Evolutionary conservation across 2,329 filamentous ascomycete genomes (phyloP), one percentile per base, ranked within the genome.

Genomic region (Ophioceras dolichostomum): DNA sequence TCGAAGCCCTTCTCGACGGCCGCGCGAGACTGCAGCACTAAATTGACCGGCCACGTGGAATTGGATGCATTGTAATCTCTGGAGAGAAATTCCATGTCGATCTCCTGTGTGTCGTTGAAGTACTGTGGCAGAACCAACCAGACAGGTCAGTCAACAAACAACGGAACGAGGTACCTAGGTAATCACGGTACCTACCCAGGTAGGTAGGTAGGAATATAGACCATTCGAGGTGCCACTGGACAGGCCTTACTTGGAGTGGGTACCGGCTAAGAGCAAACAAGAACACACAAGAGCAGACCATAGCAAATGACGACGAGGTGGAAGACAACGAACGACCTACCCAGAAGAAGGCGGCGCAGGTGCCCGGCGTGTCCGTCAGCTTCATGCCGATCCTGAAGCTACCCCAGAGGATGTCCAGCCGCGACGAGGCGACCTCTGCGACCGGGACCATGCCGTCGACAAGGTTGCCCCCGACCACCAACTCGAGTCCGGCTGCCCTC

Each of bases 301-400:
- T n/a, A n/a, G n/a, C n/a, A 4, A 10, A 10, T 34, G n/a, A n/a
- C n/a, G n/a, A n/a, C n/a, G n/a, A n/a, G n/a, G n/a, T n/a, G n/a
- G n/a, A n/a, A n/a, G n/a, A n/a, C n/a, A n/a, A n/a, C n/a, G n/a
- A n/a, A n/a, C n/a, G 16, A 49, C 61, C 48, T 51, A 83, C 78
- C 76, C 81, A 89, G 57, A 87, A 88, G 59, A 88, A 87, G 6
- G 82, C 82, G 21, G 73, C 76, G 53, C 83, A 88, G 1, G 83
- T 88, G 19, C 82, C 82, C 2, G 64, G 58, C 6, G 70, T 59
- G 28, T 58, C 57, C 0, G 76, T 74, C 39, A 80, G 55, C 56
- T 75, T 80, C 62, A 86, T 78, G 26, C 70, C 70, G 3, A 76
- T 72, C 14, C 82, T 64, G 47, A 79, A 88, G 18, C 71, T 79